phyloP scores from a whole-genome alignment of 1,284 basidiomycete genomes.

The Coniferiporia weirii region DNA sequence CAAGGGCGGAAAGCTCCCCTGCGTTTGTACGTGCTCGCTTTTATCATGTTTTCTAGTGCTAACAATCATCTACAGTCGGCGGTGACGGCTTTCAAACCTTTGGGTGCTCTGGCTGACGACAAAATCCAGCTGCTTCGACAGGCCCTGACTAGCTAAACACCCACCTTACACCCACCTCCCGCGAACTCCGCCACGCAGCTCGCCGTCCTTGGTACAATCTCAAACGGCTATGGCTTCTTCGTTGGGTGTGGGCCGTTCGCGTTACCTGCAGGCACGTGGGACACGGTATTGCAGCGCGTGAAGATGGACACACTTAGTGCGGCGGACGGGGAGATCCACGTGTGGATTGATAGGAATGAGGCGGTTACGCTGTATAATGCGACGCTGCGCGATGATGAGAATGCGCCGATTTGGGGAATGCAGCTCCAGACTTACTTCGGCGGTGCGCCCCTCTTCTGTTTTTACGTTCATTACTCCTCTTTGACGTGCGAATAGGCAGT shows the following conservation, averaged over 20 bases:
- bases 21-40: conserved; percentile 26
- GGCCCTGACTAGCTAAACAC: no score
- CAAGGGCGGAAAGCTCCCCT: no score
- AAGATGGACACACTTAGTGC: no score
- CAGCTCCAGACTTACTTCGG: conserved; percentile 40
- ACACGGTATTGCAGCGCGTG: conserved; percentile 33
- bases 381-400: conserved; percentile 20
- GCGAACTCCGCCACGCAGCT: conserved; percentile 5
- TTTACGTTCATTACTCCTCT: no score
- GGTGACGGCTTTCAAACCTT: conserved; percentile 40
- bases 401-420: conserved; percentile 23
- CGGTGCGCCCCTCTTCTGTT: conserved; percentile 18
- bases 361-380: conserved; percentile 20
- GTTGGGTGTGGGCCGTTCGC: conserved; percentile 25
- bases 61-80: conserved; percentile 34
- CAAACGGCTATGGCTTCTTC: conserved; percentile 25
- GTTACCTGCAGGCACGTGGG: conserved; percentile 30
- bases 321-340: conserved; percentile 21
- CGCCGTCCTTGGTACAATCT: conserved; percentile 22
- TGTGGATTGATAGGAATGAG: conserved; percentile 24
- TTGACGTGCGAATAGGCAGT: conserved; percentile 19
- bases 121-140: conserved; percentile 26
- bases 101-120: conserved; percentile 48
- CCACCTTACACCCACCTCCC: no score
- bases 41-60: no score